phyloP scores from a whole-genome alignment of 495 filamentous ascomycete genomes.

The Penicillium riverlandense region DNA sequence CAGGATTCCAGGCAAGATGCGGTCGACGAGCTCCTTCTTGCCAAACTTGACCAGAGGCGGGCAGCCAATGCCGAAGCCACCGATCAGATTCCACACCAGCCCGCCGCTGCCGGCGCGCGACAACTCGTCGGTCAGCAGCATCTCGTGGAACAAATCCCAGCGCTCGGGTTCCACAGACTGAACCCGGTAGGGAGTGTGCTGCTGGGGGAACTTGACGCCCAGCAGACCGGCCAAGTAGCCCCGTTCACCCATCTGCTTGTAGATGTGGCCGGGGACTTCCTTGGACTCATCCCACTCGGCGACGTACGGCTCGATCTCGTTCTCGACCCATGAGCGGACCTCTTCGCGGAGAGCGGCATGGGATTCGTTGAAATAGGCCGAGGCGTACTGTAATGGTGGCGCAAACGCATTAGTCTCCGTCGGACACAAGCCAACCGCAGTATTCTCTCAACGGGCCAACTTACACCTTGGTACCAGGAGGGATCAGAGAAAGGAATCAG shows the following conservation, averaged over 20 bases:
- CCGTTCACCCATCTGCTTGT: slow-evolving; percentile 88
- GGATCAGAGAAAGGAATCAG: slow-evolving; percentile 90
- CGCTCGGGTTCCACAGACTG: slow-evolving; percentile 75
- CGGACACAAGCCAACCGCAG: neutral
- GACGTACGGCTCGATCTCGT: slow-evolving; percentile 83
- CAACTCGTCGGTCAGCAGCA: slow-evolving; percentile 89
- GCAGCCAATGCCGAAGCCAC: slow-evolving; percentile 89
- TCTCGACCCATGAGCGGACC: slow-evolving; percentile 85
- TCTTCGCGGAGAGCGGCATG: slow-evolving; percentile 86
- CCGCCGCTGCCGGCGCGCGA: slow-evolving; percentile 83
- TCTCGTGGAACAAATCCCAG: slow-evolving; percentile 98
- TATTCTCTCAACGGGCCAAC: slow-evolving; percentile 22
- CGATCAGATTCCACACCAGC: slow-evolving; percentile 96
- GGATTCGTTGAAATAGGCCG: slow-evolving; percentile 89
- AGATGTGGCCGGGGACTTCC: slow-evolving; percentile 78
- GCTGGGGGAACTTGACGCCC: slow-evolving; percentile 66
- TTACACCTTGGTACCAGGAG: slow-evolving; percentile 90
- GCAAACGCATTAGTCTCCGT: slow-evolving; percentile 6
- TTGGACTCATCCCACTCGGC: slow-evolving; percentile 96
- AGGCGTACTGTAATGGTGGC: slow-evolving; percentile 63
- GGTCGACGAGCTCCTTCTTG: slow-evolving; percentile 80
- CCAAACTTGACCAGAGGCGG: slow-evolving; percentile 90
- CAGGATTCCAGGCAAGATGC: slow-evolving; percentile 75
- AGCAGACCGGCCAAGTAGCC: slow-evolving; percentile 89
- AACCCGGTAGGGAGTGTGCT: slow-evolving; percentile 63